Evolutionary conservation across 1,284 basidiomycete species (phyloP), one percentile per base, ranked within the genome.

Genomic region (Boletus chippewaensis): DNA sequence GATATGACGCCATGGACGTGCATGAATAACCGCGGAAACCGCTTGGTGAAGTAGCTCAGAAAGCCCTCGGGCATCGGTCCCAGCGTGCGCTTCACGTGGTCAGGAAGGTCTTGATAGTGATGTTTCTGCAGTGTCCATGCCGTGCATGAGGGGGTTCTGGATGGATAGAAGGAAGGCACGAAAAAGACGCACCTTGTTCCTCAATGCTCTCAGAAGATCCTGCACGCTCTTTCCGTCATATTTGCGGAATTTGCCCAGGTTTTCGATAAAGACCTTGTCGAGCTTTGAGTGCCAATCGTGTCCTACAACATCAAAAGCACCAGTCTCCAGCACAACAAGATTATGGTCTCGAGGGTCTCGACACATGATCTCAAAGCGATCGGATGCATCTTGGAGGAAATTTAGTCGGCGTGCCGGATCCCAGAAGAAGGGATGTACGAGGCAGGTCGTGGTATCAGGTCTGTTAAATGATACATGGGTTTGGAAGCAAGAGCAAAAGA

Each of bases 341-440:
- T 84, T 79, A 0, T 80, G 74, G 48, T 96, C 90, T 44, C 84
- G 85, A 0, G 95, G 92, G 47, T 95, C 93, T 44, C 88, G 80
- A 59, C 87, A 90, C 91, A 99, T 95, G 64, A 94, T 95, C 71
- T 99, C 95, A 68, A 99, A 98, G 2, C 94, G 83, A 69, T 99
- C 95, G 0, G 93, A 97, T 0, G 93, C 91, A 59, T 99, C 95
- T 69, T 96, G 95, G 13, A 99, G 74, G 79, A 99, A 99, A 43
- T 80, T 84, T 3, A 99, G 74, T 32, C 95, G 80, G 58, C 89
- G 84, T 12, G 79, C 83, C 0, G 94, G 74, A 54, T 90, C 84
- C 96, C 95, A 99, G 75, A 98, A 99, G 76, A 92, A 96, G 0
- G 95, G 95, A 70, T 99, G 95, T 22, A 88, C 75, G 16, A 98